A percentile compares a stretch with the other conserved stretches of the same genome.
Evolutionary conservation across 208 protist genomes (phyloP).

Genomic region (Wallacemonas sp.): DNA sequence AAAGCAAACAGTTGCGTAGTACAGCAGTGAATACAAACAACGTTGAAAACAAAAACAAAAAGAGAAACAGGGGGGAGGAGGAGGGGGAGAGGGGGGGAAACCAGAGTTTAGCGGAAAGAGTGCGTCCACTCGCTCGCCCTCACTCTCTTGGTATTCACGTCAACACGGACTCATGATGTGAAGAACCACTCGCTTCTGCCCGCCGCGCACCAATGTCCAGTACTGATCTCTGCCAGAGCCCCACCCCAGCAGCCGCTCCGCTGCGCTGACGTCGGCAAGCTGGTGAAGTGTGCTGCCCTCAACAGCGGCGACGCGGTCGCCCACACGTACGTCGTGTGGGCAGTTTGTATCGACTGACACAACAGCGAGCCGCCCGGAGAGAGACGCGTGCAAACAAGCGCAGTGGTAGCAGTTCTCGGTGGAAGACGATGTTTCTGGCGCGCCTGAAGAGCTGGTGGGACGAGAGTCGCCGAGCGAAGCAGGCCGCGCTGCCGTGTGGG

Average conservation of each 20-base stretch:
- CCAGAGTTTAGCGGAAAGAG: neutral
- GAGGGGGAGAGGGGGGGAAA: neutral
- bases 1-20: too few species aligned
- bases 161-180: too few species aligned
- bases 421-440: neutral
- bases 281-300: neutral
- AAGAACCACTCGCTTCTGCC: neutral
- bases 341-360: neutral
- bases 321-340: neutral
- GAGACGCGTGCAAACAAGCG: neutral
- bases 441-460: too few species aligned
- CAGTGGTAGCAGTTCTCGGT: neutral
- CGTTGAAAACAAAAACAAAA: too few species aligned
- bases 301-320: constrained; percentile 8
- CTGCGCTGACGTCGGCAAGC: neutral
- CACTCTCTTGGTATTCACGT: too few species aligned
- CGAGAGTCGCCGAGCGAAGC: too few species aligned
- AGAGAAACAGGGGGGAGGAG: neutral
- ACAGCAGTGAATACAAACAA: too few species aligned
- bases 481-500: too few species aligned
- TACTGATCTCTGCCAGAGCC: neutral
- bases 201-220: constrained; percentile 5
- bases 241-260: neutral
- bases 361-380: neutral
- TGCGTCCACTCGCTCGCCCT: too few species aligned